A percentile compares a stretch with the other conserved stretches of the same genome.
Evolutionary conservation across 176 grass and related monocot species (phyloP).

Genomic region (Oryza glumipatula): DNA sequence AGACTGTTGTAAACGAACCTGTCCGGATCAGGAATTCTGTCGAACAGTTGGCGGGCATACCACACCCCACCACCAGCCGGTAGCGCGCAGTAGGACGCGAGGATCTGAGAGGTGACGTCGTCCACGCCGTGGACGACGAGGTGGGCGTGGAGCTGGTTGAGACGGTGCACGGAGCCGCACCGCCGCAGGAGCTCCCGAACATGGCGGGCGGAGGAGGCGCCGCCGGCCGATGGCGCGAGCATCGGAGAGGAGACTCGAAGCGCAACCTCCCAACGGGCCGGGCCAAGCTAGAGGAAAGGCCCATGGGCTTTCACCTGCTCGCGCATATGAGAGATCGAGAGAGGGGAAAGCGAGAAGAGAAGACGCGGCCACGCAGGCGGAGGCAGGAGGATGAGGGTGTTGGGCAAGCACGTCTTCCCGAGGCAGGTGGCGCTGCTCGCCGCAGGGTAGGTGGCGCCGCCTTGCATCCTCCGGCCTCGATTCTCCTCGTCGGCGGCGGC

Average conservation of each 20-base stretch:
- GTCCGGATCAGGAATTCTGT: slow-evolving; percentile 34
- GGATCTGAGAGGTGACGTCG: slow-evolving; percentile 15
- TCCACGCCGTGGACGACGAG: slow-evolving; percentile 3
- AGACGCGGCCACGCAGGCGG: too few species aligned
- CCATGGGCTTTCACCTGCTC: not conserved
- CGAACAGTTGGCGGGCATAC: slow-evolving; percentile 37
- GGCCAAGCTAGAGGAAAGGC: not conserved
- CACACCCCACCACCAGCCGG: not conserved
- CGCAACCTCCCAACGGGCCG: not conserved
- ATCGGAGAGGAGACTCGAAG: not conserved
- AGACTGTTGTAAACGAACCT: slow-evolving; percentile 40
- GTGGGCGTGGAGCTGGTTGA: slow-evolving; percentile 50
- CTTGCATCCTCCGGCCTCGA: not conserved
- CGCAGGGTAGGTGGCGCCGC: too few species aligned
- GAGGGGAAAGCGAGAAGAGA: too few species aligned
- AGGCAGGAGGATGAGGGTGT: slow-evolving; percentile 49
- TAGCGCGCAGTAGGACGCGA: slow-evolving; percentile 40
- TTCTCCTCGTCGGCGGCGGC: not conserved
- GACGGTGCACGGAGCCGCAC: slow-evolving; percentile 30
- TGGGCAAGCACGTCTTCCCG: slow-evolving; percentile 68
- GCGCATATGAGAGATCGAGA: not conserved
- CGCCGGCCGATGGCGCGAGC: not conserved
- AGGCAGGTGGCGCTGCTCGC: slow-evolving; percentile 50
- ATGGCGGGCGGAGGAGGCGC: slow-evolving; percentile 16
- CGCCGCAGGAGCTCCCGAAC: slow-evolving; percentile 26